Percentiles rank a stretch among this genome's conserved stretches.
Evolutionary conservation across 257 asterid genomes (phyloP).

Genomic region (Fraxinus anomala): DNA sequence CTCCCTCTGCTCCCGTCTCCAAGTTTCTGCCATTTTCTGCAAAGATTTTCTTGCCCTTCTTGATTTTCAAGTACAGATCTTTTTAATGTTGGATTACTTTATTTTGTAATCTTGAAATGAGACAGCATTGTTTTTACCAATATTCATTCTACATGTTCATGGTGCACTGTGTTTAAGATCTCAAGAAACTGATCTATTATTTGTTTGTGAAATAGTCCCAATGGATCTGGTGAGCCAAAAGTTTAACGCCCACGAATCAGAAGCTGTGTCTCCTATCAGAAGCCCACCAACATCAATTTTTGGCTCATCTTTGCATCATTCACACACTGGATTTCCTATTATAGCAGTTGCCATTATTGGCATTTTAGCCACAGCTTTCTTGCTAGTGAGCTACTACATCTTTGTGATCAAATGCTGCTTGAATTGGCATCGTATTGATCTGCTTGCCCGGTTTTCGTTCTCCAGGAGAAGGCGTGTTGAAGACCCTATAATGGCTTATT

Average conservation of each 20-base stretch:
- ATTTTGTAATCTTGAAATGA: conserved; percentile 26
- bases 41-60: conserved; percentile 21
- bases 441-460: conserved; percentile 55
- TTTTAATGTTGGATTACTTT: conserved; percentile 19
- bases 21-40: conserved; percentile 23
- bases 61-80: conserved; percentile 24
- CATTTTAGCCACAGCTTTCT: conserved; percentile 70
- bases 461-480: conserved; percentile 49
- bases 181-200: conserved; percentile 9
- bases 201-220: conserved; percentile 7
- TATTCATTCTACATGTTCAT: conserved; percentile 21
- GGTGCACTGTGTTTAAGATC: conserved; percentile 30
- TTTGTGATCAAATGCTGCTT: conserved; percentile 90
- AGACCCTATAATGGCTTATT: conserved; percentile 34
- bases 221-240: conserved; percentile 42
- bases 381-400: conserved; percentile 83
- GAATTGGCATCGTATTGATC: conserved; percentile 79
- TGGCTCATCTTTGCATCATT: conserved; percentile 35
- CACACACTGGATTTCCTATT: conserved; percentile 71
- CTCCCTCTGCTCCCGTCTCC: conserved; percentile 22
- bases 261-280: conserved; percentile 33
- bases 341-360: conserved; percentile 86
- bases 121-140: conserved; percentile 22
- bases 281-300: conserved; percentile 35
- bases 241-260: conserved; percentile 25